Percentiles rank a stretch among this genome's conserved stretches.
Evolutionary conservation across 495 filamentous ascomycete genomes (phyloP).

Genomic region (Geoglossum glabrum): DNA sequence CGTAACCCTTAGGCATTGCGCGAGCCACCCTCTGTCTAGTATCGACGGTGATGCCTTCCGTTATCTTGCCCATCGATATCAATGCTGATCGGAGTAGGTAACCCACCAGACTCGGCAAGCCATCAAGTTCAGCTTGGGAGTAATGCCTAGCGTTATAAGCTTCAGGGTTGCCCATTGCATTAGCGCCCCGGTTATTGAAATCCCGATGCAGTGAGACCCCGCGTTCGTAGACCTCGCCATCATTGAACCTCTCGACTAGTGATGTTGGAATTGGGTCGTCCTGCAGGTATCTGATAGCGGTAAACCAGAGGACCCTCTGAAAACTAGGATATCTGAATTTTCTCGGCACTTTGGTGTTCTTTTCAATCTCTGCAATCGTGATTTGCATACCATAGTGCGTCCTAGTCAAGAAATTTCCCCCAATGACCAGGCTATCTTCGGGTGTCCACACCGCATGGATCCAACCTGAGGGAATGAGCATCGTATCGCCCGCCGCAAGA

Average conservation of each 20-base stretch:
- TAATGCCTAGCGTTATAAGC: slow-evolving; percentile 44
- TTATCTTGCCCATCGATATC: slow-evolving; percentile 40
- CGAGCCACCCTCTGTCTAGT: slow-evolving; percentile 36
- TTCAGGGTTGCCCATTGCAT: slow-evolving; percentile 18
- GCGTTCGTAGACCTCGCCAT: slow-evolving; percentile 35
- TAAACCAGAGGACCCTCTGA: slow-evolving; percentile 58
- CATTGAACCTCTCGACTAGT: slow-evolving; percentile 34
- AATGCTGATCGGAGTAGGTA: slow-evolving; percentile 50
- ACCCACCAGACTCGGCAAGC: slow-evolving; percentile 37
- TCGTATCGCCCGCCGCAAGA: slow-evolving; percentile 52
- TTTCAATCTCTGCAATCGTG: slow-evolving; percentile 49
- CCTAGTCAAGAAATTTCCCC: slow-evolving; percentile 55
- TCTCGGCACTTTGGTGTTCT: slow-evolving; percentile 45
- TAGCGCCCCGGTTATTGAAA: slow-evolving; percentile 32
- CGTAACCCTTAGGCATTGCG: slow-evolving; percentile 42
- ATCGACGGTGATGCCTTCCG: slow-evolving; percentile 37
- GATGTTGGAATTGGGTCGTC: slow-evolving; percentile 42
- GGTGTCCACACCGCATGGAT: slow-evolving; percentile 70
- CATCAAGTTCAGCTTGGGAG: slow-evolving; percentile 47
- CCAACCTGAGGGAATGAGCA: slow-evolving; percentile 65
- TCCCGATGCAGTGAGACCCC: slow-evolving; percentile 36
- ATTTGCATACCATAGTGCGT: slow-evolving; percentile 56
- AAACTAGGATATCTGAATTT: slow-evolving; percentile 58
- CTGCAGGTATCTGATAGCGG: slow-evolving; percentile 43
- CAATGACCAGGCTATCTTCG: slow-evolving; percentile 54